These are phyloP conservation scores for Corynascus novoguineensis DNA, from an alignment of 495 filamentous ascomycete genomes.

Conservation along the genomic window DNA sequence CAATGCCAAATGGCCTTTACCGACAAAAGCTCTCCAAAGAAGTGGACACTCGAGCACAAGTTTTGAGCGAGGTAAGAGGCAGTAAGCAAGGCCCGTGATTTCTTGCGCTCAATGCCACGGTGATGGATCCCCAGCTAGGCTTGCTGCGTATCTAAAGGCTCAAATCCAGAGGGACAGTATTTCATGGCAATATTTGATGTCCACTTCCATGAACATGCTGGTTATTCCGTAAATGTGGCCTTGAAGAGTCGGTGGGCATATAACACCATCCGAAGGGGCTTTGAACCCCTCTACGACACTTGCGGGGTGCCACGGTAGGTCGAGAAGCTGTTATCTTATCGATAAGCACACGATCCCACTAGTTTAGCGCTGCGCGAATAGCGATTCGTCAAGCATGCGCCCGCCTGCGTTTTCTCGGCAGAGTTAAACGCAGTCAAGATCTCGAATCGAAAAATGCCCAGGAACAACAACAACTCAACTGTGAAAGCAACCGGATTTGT, in stretches of 20 bases:
- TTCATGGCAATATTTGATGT: too few relatives aligned
- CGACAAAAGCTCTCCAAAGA: too few relatives aligned
- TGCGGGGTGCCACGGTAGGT: background rate
- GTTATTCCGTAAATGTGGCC: too few relatives aligned
- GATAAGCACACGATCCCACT: constrained; percentile 10
- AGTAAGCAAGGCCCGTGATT: too few relatives aligned
- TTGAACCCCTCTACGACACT: background rate
- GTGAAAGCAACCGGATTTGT: background rate
- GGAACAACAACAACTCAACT: background rate
- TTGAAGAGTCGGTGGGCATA: background rate
- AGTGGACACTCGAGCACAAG: too few relatives aligned
- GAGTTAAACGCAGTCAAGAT: background rate
- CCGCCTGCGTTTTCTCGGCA: background rate
- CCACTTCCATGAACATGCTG: too few relatives aligned
- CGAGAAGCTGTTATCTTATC: constrained; percentile 11
- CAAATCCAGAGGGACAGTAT: too few relatives aligned
- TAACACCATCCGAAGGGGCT: background rate
- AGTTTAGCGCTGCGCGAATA: constrained; percentile 11
- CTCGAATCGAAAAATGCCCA: constrained; percentile 21
- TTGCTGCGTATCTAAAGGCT: too few relatives aligned
- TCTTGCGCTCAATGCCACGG: too few relatives aligned
- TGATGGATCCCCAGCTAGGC: too few relatives aligned
- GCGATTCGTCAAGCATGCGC: constrained; percentile 22
- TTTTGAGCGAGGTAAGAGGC: background rate
- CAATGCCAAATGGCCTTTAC: too few relatives aligned